Evolutionary conservation across 2,329 filamentous ascomycete genomes (phyloP).

Genomic region (Talaromyces sp.): DNA sequence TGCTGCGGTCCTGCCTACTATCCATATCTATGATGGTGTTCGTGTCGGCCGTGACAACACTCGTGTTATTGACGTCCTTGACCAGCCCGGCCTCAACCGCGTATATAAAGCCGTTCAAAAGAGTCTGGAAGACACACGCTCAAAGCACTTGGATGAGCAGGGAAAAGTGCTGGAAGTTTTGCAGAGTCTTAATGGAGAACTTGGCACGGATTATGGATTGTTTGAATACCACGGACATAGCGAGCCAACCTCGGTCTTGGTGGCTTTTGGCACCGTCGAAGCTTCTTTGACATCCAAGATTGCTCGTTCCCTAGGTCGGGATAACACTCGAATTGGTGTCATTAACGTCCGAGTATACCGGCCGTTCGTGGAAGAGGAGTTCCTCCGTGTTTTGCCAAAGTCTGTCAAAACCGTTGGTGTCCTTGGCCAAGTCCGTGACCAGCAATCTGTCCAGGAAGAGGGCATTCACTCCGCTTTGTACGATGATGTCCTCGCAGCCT

Average conservation of each 20-base stretch:
- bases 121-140: conserved; percentile 57
- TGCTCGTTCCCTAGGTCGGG: conserved; percentile 63
- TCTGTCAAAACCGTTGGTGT: conserved; percentile 73
- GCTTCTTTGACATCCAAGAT: conserved; percentile 80
- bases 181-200: conserved; percentile 75
- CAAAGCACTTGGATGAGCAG: conserved; percentile 64
- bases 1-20: conserved; percentile 70
- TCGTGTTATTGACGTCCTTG: conserved; percentile 74
- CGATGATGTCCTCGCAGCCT: conserved; percentile 80
- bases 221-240: conserved; percentile 92
- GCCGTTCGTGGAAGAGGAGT: conserved; percentile 91
- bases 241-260: conserved; percentile 73
- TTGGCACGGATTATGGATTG: conserved; percentile 85
- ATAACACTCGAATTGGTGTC: conserved; percentile 75
- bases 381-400: conserved; percentile 73
- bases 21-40: conserved; percentile 86
- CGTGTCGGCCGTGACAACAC: conserved; percentile 76
- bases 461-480: conserved; percentile 81
- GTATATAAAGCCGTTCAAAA: conserved; percentile 61
- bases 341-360: conserved; percentile 91
- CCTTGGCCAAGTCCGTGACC: conserved; percentile 78
- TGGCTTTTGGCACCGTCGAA: conserved; percentile 90
- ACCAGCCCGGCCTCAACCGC: conserved; percentile 63
- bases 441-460: conserved; percentile 66
- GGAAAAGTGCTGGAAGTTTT: conserved; percentile 67